Evolutionary conservation across 345 rosid species (phyloP), one percentile per base, ranked within the genome.

Genomic region (Populus alba): DNA sequence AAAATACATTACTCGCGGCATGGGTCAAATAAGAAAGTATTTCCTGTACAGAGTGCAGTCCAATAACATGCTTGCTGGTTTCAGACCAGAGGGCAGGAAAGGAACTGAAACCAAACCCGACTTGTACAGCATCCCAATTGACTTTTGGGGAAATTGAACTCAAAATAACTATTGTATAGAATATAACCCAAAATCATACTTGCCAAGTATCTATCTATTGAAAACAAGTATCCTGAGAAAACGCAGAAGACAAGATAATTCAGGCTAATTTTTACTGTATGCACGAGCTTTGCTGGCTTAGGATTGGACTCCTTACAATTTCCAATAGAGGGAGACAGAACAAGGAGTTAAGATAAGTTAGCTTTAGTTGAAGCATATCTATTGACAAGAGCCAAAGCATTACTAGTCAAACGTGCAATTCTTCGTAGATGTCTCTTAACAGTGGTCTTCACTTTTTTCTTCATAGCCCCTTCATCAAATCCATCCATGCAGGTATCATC

Each of bases 401-500:
- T 89, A 70, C 92, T 90, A 6, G 96, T 87, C 78, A 88, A 38
- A 75, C 83, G 85, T 15, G 85, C 88, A 66, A 87, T 82, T 33
- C 82, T 84, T 59, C 73, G 35, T 62, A 91, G 77, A 41, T 85
- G 84, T 72, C 31, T 84, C 51, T 89, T 81, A 2, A 87, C 81
- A 68, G 78, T 68, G 35, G 25, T 75, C 85, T 80, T 89, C 78
- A 82, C 80, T 51, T 68, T 85, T 7, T 75, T 63, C 49, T 43
- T 59, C 18, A 71, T 22, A 1, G 62, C 63, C 62, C 8, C 49
- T n/a, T 77, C 80, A 0, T 41, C 57, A 55, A 87, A 81, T 20
- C 87, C 88, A 76, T 87, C 88, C 86, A 87, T 71, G 78, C 96
- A 90, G 0, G 92, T 91, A 18, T 82, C 86, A 35, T 87, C 92